Base-by-base conservation (phyloP, 2,329 filamentous ascomycete genomes). In the Phaeomoniella chlamydospora region DNA sequence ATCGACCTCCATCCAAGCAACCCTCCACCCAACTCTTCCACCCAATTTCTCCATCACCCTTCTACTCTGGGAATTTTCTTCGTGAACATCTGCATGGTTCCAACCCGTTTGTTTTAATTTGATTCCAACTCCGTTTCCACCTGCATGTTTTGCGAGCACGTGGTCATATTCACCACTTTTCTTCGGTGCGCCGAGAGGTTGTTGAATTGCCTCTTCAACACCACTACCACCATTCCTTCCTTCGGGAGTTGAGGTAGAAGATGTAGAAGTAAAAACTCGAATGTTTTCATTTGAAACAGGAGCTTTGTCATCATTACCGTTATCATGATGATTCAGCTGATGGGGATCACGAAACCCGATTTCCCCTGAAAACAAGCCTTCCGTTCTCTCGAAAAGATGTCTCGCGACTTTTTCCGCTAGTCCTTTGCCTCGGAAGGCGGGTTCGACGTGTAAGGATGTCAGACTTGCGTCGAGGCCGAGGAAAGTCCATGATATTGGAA, bases 31-130 rank as follows among this genome's bases (percentile, higher is more conserved):
- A 2, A 51, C 39, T 37, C 43, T 35, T 4, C 57, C 61, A 2
- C 58, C 60, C 39, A 62, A 40, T 45, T 64, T 64, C 49, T 60
- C 55, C 60, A 64, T 62, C 15, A 61, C 59, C 31, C 54, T 49
- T 13, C 49, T 47, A 52, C 59, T 62, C 2, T 54, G 49, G 26
- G 33, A 22, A 43, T 63, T 63, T 19, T 39, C 39, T 34, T 42
- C 38, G 18, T 45, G 48, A 32, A 61, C 59, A 38, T 62, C 59
- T 3, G 56, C 47, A 49, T 59, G 57, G n/a, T 49, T 49, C 50
- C 52, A 59, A 4, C 34, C 12, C 15, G 14, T 10, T n/a, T n/a
- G n/a, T n/a, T n/a, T n/a, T n/a, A n/a, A n/a, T n/a, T n/a, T n/a
- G n/a, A n/a, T n/a, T n/a, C n/a, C n/a, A n/a, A n/a, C n/a, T n/a